Percentiles rank a stretch among this genome's conserved stretches.
These are phyloP conservation scores for Ichthyophonus hoferi DNA, from an alignment of 208 protist genomes.

Conservation along the genomic window DNA sequence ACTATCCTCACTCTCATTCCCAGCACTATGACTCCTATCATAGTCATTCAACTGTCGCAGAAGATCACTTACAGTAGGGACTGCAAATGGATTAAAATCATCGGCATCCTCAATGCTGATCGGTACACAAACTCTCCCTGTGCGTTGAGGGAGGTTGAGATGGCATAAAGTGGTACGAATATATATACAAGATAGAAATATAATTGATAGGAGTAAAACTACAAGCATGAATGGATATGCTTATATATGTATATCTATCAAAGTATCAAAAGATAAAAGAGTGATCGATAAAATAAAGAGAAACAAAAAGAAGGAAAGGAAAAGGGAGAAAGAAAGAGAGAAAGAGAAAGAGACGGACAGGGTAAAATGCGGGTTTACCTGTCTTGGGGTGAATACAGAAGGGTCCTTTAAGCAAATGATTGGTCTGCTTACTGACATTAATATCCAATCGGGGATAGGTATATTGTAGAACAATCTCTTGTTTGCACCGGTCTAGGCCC, in stretches of 20 bases:
- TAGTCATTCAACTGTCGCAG: background rate
- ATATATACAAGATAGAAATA: too few relatives aligned
- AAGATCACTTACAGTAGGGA: conserved; percentile 44
- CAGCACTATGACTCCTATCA: background rate
- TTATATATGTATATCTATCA: too few relatives aligned
- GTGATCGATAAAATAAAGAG: background rate
- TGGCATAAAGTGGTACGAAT: background rate
- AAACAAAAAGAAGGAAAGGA: background rate
- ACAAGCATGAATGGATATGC: too few relatives aligned
- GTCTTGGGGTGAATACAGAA: conserved; percentile 94
- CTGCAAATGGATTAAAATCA: conserved; percentile 42
- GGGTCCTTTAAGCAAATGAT: conserved; percentile 96
- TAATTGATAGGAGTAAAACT: too few relatives aligned
- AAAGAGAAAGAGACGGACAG: background rate
- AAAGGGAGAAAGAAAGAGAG: background rate
- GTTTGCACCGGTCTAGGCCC: background rate
- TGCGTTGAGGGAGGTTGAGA: background rate
- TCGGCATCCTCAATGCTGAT: conserved; percentile 17
- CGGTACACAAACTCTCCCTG: conserved; percentile 49
- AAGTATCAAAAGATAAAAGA: background rate
- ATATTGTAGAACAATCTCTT: conserved; percentile 64
- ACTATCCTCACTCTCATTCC: conserved; percentile 1
- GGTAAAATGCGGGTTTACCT: conserved; percentile 26
- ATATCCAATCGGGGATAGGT: conserved; percentile 92
- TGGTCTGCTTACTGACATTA: conserved; percentile 85